Percentiles rank a stretch among this genome's conserved stretches.
phyloP scores from a whole-genome alignment of 1,284 basidiomycete genomes.

The Laetiporus sulphureus region DNA sequence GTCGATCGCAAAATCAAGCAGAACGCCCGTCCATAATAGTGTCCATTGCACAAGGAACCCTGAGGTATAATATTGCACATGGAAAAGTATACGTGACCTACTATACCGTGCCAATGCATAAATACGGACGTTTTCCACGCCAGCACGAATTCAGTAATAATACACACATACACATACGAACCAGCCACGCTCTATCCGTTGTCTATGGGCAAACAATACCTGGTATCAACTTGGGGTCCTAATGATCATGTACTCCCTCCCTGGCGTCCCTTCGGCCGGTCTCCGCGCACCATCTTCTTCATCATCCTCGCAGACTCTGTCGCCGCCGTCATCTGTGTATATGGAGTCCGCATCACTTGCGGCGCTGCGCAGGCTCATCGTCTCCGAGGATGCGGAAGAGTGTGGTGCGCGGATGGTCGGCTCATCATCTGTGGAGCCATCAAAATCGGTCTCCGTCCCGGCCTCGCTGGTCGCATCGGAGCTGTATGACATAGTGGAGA shows the following conservation, averaged over 20 bases:
- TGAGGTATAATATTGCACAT: no score
- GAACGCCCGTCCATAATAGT: no score
- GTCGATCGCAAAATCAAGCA: no score
- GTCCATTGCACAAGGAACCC: no score
- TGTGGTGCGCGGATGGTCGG: constrained; percentile 60
- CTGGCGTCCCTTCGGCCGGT: constrained; percentile 12
- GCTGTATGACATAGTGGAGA: constrained; percentile 17
- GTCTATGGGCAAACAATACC: constrained; percentile 1
- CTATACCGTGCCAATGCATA: constrained; percentile 1
- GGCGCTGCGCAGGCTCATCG: constrained; percentile 29
- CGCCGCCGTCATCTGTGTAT: constrained; percentile 21
- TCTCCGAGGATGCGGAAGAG: constrained; percentile 31
- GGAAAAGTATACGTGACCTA: constrained; percentile 9
- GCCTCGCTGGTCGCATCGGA: constrained; percentile 30
- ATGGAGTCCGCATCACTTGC: constrained; percentile 26
- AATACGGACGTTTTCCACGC: no score
- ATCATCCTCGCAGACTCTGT: constrained; percentile 14
- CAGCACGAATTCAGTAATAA: no score
- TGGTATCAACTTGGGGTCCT: constrained; percentile 10
- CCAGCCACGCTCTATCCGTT: constrained; percentile 1
- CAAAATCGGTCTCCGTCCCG: constrained; percentile 43
- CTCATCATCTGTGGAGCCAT: constrained; percentile 65
- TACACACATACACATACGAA: constrained; percentile 2
- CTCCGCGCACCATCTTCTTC: constrained; percentile 8
- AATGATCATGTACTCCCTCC: constrained; percentile 18